Evolutionary conservation across 106 monocot species (phyloP).

Genomic region (Iris macrosiphon): DNA sequence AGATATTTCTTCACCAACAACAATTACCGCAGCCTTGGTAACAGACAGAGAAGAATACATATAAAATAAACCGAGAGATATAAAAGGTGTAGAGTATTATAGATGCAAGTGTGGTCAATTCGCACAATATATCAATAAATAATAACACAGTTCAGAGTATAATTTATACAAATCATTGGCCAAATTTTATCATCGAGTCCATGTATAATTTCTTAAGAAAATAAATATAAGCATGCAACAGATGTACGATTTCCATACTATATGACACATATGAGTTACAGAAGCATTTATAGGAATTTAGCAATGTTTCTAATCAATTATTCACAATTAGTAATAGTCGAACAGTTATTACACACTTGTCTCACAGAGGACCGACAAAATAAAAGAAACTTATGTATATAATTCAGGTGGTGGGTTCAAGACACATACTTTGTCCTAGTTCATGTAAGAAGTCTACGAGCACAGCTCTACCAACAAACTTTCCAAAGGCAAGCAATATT

Average conservation of each 20-base stretch:
- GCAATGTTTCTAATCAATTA: too few species aligned
- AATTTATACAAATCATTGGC: too few species aligned
- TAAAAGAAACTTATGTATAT: not conserved
- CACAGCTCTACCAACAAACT: conserved; percentile 92
- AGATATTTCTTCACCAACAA: too few species aligned
- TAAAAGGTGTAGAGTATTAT: conserved; percentile 89
- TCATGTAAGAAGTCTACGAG: conserved; percentile 80
- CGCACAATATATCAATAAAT: not conserved
- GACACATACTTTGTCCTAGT: conserved; percentile 60
- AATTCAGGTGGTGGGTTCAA: not conserved
- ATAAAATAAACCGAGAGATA: conserved; percentile 73
- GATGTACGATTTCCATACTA: too few species aligned
- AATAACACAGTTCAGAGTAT: too few species aligned
- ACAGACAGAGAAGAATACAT: conserved; percentile 89
- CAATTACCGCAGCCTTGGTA: conserved; percentile 83
- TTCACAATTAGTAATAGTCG: too few species aligned
- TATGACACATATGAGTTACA: too few species aligned
- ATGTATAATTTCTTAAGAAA: too few species aligned
- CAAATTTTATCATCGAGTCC: too few species aligned
- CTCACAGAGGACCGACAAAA: not conserved
- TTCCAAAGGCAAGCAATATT: conserved; percentile 84
- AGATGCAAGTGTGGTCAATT: conserved; percentile 69
- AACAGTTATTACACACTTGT: too few species aligned
- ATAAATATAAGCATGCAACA: too few species aligned
- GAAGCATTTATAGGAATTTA: too few species aligned